Percentiles rank a stretch among this genome's conserved stretches.
phyloP scores from a whole-genome alignment of 2,329 filamentous ascomycete species.

The Orbilia brochopaga region DNA sequence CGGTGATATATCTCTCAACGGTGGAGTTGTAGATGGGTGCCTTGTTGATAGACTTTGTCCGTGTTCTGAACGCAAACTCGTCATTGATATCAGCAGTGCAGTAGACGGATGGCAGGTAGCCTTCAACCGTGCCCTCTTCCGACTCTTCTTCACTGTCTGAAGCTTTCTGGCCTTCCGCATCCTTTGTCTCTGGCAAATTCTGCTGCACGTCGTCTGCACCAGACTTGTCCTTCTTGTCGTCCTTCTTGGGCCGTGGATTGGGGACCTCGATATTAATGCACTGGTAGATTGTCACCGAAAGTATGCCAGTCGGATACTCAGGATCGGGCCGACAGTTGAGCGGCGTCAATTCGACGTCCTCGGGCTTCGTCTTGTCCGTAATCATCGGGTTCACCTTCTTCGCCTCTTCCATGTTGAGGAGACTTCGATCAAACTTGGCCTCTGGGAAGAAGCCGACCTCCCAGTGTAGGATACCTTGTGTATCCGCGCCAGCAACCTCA shows the following conservation, averaged over 20 bases:
- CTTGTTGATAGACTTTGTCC: conserved; percentile 88
- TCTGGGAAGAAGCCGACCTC: conserved; percentile 95
- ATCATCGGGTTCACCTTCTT: conserved; percentile 80
- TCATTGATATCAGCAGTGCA: conserved; percentile 92
- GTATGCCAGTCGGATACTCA: conserved; percentile 88
- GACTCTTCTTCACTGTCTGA: conserved; percentile 44
- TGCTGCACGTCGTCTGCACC: conserved; percentile 38
- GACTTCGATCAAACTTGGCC: conserved; percentile 80
- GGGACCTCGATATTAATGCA: conserved; percentile 81
- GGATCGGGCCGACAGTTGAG: conserved; percentile 90
- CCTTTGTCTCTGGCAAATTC: conserved; percentile 75
- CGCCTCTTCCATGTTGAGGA: conserved; percentile 72
- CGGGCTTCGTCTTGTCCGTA: conserved; percentile 78
- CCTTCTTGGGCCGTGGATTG: conserved; percentile 35
- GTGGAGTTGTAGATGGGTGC: conserved; percentile 98
- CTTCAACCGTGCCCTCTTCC: conserved; percentile 31
- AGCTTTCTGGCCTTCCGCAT: conserved; percentile 73
- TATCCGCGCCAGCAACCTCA: conserved; percentile 79
- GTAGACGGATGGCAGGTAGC: conserved; percentile 79
- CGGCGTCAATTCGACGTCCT: conserved; percentile 78
- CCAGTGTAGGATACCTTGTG: conserved; percentile 95
- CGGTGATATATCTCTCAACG: conserved; percentile 90
- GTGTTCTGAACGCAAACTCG: conserved; percentile 76
- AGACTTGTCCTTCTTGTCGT: conserved; percentile 9
- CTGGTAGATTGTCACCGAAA: conserved; percentile 86